A percentile compares a stretch with the other conserved stretches of the same genome.
Evolutionary conservation across 2,329 filamentous ascomycete species (phyloP).

Genomic region (Corynespora cassiicola): DNA sequence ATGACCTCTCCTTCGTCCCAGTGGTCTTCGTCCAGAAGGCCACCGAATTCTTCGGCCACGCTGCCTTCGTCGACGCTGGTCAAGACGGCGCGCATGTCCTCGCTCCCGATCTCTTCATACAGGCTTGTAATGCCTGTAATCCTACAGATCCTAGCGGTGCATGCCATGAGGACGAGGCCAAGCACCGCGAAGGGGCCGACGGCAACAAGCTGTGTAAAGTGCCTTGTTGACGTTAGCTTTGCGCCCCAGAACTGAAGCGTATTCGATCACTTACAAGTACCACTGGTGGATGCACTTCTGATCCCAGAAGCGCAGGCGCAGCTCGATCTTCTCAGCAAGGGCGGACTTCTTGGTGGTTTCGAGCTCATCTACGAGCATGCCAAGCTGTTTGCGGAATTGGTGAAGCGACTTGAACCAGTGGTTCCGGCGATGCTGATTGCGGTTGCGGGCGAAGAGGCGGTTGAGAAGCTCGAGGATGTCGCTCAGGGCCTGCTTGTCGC

Average conservation of each 20-base stretch:
- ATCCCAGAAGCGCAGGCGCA: slow-evolving; percentile 48
- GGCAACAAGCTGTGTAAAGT: slow-evolving; percentile 54
- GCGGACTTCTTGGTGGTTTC: slow-evolving; percentile 24
- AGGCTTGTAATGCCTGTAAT: slow-evolving; percentile 49
- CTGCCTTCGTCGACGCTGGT: slow-evolving; percentile 50
- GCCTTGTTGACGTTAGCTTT: no score
- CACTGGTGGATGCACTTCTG: slow-evolving; percentile 41
- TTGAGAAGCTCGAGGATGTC: slow-evolving; percentile 65
- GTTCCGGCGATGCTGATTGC: slow-evolving; percentile 83
- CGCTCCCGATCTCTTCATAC: slow-evolving; percentile 50
- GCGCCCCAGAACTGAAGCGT: no score
- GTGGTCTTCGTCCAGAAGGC: slow-evolving; percentile 32
- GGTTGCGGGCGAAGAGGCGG: slow-evolving; percentile 81
- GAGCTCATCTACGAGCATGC: slow-evolving; percentile 56
- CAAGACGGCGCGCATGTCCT: slow-evolving; percentile 51
- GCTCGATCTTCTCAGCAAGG: slow-evolving; percentile 28
- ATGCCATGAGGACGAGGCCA: slow-evolving; percentile 52
- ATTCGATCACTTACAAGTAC: slow-evolving; percentile 45
- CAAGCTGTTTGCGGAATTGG: slow-evolving; percentile 71
- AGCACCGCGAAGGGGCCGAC: slow-evolving; percentile 54
- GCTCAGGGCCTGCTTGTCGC: slow-evolving; percentile 38
- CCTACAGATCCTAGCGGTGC: slow-evolving; percentile 48
- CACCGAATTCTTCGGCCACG: slow-evolving; percentile 37
- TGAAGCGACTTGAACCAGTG: slow-evolving; percentile 83
- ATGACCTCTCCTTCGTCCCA: slow-evolving; percentile 36